A percentile compares a stretch with the other conserved stretches of the same genome.
These are phyloP conservation scores for Chrysopogon serrulatus DNA, from an alignment of 176 grass and related monocot species.

Conservation along the genomic window DNA sequence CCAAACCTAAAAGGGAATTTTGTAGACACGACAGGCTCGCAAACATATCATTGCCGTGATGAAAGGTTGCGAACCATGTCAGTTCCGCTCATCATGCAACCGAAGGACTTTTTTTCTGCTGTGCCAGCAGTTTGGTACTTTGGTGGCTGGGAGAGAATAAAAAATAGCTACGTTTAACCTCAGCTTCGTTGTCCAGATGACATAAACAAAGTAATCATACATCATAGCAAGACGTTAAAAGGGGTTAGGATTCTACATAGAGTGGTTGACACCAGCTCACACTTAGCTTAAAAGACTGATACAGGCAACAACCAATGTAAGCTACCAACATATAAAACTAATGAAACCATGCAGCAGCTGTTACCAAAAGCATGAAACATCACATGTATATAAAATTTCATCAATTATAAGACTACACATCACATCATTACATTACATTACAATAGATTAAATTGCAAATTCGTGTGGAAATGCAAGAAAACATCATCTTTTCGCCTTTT, in stretches of 20 bases:
- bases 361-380: conserved; percentile 7
- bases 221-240: background rate
- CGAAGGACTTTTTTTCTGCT: conserved; percentile 2
- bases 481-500: background rate
- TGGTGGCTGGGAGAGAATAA: background rate
- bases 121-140: conserved; percentile 20
- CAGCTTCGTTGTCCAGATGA: background rate
- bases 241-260: conserved; percentile 23
- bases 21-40: background rate
- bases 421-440: conserved; percentile 2
- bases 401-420: background rate
- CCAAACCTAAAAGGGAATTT: background rate
- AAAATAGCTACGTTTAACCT: background rate
- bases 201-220: background rate
- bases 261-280: conserved; percentile 26
- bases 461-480: background rate
- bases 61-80: background rate
- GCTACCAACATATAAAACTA: background rate
- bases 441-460: background rate
- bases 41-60: background rate
- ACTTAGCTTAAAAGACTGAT: background rate
- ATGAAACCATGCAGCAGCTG: background rate
- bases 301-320: background rate
- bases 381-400: background rate
- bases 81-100: conserved; percentile 5